Percentiles rank a stretch among this genome's conserved stretches.
phyloP scores from a whole-genome alignment of 495 filamentous ascomycete genomes.

The Hypoxylon intermedium region DNA sequence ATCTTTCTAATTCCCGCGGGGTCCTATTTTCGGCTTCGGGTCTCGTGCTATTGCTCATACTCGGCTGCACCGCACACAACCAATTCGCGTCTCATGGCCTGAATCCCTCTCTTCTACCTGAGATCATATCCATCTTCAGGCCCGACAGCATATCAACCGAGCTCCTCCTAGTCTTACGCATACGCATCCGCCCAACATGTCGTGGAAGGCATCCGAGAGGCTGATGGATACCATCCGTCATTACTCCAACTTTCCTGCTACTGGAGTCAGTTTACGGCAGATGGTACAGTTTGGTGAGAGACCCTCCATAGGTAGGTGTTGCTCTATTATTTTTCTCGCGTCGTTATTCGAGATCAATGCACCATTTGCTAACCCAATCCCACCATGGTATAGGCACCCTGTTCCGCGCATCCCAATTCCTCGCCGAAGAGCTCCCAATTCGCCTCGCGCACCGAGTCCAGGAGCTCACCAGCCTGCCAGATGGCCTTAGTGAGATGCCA shows the following conservation, averaged over 20 bases:
- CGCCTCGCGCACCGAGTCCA: conserved; percentile 94
- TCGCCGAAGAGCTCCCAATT: conserved; percentile 97
- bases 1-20: conserved; percentile 36
- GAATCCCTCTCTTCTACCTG: conserved; percentile 18
- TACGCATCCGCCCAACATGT: conserved; percentile 61
- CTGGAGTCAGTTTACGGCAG: conserved; percentile 93
- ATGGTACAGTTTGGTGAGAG: conserved; percentile 98
- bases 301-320: conserved; percentile 77
- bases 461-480: conserved; percentile 89
- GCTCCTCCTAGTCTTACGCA: conserved; percentile 32
- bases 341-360: conserved; percentile 25
- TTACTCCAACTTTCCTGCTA: conserved; percentile 96
- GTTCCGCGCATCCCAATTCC: conserved; percentile 96
- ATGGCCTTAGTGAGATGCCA: conserved; percentile 97
- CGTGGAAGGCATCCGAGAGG: conserved; percentile 86
- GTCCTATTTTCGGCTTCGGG: conserved; percentile 12
- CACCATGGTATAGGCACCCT: conserved; percentile 72
- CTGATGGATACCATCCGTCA: conserved; percentile 99
- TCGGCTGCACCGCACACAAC: background rate
- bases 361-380: conserved; percentile 37
- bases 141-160: background rate
- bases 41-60: conserved; percentile 44
- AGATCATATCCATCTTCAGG: conserved; percentile 23
- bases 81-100: conserved; percentile 33
- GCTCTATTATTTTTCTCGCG: conserved; percentile 11